These are phyloP conservation scores for Podospora comata DNA, from an alignment of 495 filamentous ascomycete species.

Conservation along the genomic window DNA sequence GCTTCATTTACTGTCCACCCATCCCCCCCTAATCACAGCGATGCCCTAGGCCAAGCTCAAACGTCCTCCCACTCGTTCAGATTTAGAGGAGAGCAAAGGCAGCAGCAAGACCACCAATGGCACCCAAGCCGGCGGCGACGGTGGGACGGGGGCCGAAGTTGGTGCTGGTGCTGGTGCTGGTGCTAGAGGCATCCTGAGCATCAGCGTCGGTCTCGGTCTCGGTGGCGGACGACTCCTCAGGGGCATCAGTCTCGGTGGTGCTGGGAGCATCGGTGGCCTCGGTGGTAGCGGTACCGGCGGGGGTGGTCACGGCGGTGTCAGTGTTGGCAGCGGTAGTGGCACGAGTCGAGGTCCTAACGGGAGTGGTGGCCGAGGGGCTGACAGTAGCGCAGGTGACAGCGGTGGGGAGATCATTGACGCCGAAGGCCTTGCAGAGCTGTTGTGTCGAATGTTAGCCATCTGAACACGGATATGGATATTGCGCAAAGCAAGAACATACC, in stretches of 20 bases:
- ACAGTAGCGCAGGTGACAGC: conserved; percentile 33
- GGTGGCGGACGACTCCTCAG: conserved; percentile 18
- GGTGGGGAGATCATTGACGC: conserved; percentile 38
- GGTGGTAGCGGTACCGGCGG: conserved; percentile 28
- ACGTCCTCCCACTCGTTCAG: not conserved
- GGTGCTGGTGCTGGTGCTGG: conserved; percentile 19
- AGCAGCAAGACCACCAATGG: conserved; percentile 34
- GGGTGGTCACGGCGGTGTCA: conserved; percentile 17
- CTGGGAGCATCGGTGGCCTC: conserved; percentile 16
- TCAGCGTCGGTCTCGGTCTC: conserved; percentile 10
- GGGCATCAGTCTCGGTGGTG: not conserved
- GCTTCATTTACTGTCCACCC: not conserved
- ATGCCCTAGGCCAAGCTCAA: not conserved
- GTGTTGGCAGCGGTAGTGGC: conserved; percentile 25
- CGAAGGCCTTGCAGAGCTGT: conserved; percentile 35
- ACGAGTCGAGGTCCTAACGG: conserved; percentile 20
- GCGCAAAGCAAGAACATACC: conserved; percentile 17
- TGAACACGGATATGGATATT: not conserved
- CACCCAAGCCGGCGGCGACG: conserved; percentile 30
- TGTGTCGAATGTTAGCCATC: not conserved
- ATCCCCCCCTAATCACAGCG: not conserved
- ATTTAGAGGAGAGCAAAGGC: conserved; percentile 34
- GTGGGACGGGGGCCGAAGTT: conserved; percentile 30
- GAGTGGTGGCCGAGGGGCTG: conserved; percentile 26
- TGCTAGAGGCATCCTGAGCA: conserved; percentile 4